Percentiles rank a stretch among this genome's conserved stretches.
Evolutionary conservation across 192 early-diverging fungal species (phyloP).

Genomic region (Coemansia sp.): DNA sequence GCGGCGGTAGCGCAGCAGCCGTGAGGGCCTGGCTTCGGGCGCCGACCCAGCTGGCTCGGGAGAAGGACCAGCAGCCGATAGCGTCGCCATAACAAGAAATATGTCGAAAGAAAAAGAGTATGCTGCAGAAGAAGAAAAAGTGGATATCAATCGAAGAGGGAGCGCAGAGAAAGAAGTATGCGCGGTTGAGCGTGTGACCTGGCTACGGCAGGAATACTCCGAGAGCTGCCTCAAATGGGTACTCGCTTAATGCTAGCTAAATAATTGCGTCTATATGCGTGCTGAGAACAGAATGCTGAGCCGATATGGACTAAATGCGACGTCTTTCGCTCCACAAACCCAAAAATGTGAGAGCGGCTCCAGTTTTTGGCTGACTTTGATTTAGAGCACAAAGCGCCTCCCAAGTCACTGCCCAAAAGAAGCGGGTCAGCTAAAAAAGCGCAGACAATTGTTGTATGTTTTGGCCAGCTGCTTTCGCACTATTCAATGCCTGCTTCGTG

Average conservation of each 20-base stretch:
- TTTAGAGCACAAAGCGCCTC: neutral
- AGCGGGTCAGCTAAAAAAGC: neutral
- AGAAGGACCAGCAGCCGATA: slow-evolving; percentile 8
- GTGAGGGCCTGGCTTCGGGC: slow-evolving; percentile 6
- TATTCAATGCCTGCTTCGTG: neutral
- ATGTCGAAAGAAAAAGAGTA: neutral
- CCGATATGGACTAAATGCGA: neutral
- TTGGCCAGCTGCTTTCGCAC: neutral
- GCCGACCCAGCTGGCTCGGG: slow-evolving; percentile 7
- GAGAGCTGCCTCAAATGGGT: neutral
- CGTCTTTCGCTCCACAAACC: neutral
- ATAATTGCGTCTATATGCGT: neutral
- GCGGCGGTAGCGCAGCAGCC: slow-evolving; percentile 24
- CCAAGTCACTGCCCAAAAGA: neutral
- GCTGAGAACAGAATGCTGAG: neutral
- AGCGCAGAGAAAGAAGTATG: neutral
- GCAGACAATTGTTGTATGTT: neutral
- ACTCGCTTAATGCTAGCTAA: neutral
- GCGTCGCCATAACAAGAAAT: slow-evolving; percentile 12
- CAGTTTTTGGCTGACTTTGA: neutral
- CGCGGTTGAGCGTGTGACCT: neutral
- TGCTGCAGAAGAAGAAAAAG: neutral
- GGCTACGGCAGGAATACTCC: neutral
- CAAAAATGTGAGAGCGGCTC: neutral
- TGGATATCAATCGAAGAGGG: neutral